Base-by-base conservation (phyloP, 1,284 basidiomycete genomes). In the Heliocybe sulcata region DNA sequence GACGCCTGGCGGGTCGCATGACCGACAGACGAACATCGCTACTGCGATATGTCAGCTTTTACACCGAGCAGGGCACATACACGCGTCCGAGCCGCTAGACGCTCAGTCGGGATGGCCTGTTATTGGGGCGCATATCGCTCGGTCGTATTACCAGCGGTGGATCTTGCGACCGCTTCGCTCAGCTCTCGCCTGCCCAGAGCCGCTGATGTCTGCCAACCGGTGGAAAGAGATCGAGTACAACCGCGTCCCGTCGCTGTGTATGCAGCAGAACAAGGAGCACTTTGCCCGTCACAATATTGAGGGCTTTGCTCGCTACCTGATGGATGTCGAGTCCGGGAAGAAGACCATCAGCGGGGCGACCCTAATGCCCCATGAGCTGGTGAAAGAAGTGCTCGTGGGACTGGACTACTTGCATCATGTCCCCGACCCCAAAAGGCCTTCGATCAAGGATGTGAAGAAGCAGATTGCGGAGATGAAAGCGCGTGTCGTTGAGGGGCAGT, bases 31-130 rank as follows among this genome's bases (percentile, higher is more conserved):
- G 1, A 82, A 83, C 62, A 79, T 90, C 57, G 67, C 81, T 1
- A 81, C 85, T 0, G 83, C 84, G 14, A 77, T 90, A 51, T 70
- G 75, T 9, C 67, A 77, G 9, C 73, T 82, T 47, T 71, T 90
- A 19, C 76, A 75, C 53, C 61, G 70, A 60, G 11, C 68, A 63
- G 54, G 66, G 61, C 6, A 55, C 56, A 25, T 54, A 45, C 25
- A 60, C 19, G 53, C 62, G 57, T 38, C 53, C 57, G 3, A 69
- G 31, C 59, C 75, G 26, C 61, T 65, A 35, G 51, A 60, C 12
- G 47, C 60, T 2, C 47, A 4, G 22, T 26, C 47, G 9, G 47
- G 23, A 16, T 48, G 65, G 33, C 59, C 66, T 2, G 54, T 61
- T 19, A 52, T 62, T 14, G 64, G 69, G 22, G 67, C 69, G 25